Evolutionary conservation across 2,329 filamentous ascomycete genomes (phyloP), one percentile per base, ranked within the genome.

Genomic region (Penicillium italicum): DNA sequence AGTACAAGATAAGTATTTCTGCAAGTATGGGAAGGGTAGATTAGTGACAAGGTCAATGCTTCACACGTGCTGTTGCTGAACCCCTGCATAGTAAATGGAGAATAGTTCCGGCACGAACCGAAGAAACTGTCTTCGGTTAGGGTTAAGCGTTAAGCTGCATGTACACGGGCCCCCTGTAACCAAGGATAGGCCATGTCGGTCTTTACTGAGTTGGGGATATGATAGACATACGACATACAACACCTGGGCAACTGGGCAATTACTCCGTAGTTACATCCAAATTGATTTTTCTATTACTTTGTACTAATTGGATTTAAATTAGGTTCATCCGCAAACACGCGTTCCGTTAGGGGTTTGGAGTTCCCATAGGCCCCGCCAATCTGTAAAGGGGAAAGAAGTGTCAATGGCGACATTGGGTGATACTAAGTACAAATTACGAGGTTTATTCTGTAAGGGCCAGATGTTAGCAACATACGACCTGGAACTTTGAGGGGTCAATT

Each of bases 31-130:
- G 20, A 18, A 2, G 3, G 20, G 14, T 7, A 8, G 9, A n/a
- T 24, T 26, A 30, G 5, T 28, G 26, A 28, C 8, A 7, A 41
- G 43, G 42, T 53, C 41, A 20, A 38, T 48, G 50, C 43, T 30
- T 30, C 36, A 30, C 38, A 44, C 49, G 49, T 45, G 49, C 31
- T 4, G 30, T 30, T 44, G 4, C 22, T 20, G 9, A 38, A 7
- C 43, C 50, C 44, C 44, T 53, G 50, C 50, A 49, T 47, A 18
- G 9, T 26, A 9, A 18, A 26, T 38, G 50, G 50, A 53, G 22
- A 41, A 41, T 49, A 42, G 22, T 53, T 49, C 50, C 50, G 50
- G 50, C 34, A 53, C 42, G 50, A 53, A 53, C 50, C 50, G 50
- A 49, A 36, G 11, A 33, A 33, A 41, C 34, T 40, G 24, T n/a